Base-by-base conservation (phyloP, 169 alveolate species). In the Cryptosporidium meleagridis region DNA sequence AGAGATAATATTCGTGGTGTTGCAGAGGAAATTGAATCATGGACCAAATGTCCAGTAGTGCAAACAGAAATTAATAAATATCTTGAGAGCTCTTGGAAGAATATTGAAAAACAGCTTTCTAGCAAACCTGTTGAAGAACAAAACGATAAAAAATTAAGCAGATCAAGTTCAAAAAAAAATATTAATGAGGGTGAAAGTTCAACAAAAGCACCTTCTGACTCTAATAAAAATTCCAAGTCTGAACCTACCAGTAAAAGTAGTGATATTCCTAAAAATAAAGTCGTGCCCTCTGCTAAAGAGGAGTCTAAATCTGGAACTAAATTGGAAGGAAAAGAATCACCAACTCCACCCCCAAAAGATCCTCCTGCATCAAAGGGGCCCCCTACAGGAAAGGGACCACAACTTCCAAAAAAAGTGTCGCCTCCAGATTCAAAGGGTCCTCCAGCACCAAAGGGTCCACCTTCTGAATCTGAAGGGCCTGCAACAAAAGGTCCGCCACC, bases 1-100 rank as follows among this genome's bases (percentile, higher is more conserved):
- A 59, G 89, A 65, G 89, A 80, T 41, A 80, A 80, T 62, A 80
- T 80, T 61, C 61, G 89, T 44, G 89, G 89, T 48, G 89, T 80
- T 62, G 89, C 89, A 18, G 89, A 80, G 31, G 89, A 80, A 48
- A 80, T 80, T 62, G 89, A 80, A 59, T 80, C 89, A 41, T 80
- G 89, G 89, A 80, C 89, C 8, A 80, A 65, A 80, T 80, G 89
- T 29, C 89, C 89, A 12, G 89, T 80, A 14, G 70, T 80, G 9
- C 89, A 80, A 62, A 65, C 75, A 45, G 89, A 80, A 59, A 65
- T 80, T 23, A 61, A 61, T 59, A 80, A 80, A 51, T 48, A 65
- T 39, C 52, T 80, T 7, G 89, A 80, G 68, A 80, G 26, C 41
- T 80, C 89, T 10, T 80, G 89, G 89, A 59, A 37, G 41, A 80